A percentile compares a stretch with the other conserved stretches of the same genome.
Evolutionary conservation across 2,329 filamentous ascomycete species (phyloP).

Genomic region (Pseudocercospora cruenta): DNA sequence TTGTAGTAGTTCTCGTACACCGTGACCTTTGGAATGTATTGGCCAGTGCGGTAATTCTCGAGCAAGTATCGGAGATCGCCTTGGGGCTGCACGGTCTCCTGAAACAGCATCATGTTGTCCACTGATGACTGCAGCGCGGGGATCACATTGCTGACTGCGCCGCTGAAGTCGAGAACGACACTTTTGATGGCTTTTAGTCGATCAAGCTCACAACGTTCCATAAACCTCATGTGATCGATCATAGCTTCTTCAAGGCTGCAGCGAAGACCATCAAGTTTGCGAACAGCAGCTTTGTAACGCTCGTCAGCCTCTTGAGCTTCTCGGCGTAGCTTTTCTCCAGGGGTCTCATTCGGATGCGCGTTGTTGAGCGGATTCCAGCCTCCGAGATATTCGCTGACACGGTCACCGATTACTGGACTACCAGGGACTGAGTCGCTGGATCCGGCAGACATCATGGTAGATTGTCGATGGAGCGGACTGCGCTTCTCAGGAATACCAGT

Average conservation of each 20-base stretch:
- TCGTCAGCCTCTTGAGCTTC: conserved; percentile 91
- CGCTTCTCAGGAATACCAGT: conserved; percentile 90
- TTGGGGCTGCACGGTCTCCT: conserved; percentile 94
- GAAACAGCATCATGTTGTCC: conserved; percentile 98
- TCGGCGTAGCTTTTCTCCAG: conserved; percentile 79
- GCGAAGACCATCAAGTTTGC: conserved; percentile 83
- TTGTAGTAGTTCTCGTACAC: conserved; percentile 99
- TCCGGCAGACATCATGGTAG: conserved; percentile 65
- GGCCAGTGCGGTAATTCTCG: conserved; percentile 95
- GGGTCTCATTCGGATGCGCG: conserved; percentile 89
- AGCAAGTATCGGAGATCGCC: conserved; percentile 90
- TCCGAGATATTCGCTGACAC: conserved; percentile 76
- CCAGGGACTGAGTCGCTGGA: conserved; percentile 51
- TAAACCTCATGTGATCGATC: conserved; percentile 87
- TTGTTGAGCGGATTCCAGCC: conserved; percentile 94
- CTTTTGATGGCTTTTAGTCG: conserved; percentile 97
- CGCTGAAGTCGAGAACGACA: conserved; percentile 95
- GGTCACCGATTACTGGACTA: conserved; percentile 78
- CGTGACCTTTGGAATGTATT: conserved; percentile 85
- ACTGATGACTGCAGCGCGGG: conserved; percentile 93
- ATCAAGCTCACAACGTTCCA: conserved; percentile 96
- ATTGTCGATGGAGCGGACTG: conserved; percentile 67
- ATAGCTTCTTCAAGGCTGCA: conserved; percentile 97
- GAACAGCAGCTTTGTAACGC: conserved; percentile 84
- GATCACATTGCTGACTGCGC: conserved; percentile 96